These are phyloP conservation scores for Podospora pseudopauciseta DNA, from an alignment of 495 filamentous ascomycete species.

Conservation along the genomic window DNA sequence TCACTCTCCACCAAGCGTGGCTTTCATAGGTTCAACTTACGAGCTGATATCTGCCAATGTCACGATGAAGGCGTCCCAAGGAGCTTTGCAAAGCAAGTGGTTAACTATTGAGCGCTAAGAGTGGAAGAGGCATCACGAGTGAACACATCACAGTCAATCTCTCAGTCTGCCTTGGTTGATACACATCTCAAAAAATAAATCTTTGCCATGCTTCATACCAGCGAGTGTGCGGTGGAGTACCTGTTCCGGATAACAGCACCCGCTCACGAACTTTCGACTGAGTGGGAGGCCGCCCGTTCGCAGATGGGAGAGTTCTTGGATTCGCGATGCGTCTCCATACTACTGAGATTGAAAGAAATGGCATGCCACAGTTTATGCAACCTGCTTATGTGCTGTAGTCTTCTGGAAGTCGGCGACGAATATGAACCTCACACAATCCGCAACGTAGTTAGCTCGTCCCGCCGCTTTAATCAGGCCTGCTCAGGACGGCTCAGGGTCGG, in stretches of 20 bases:
- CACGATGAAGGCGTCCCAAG: not conserved
- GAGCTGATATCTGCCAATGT: not conserved
- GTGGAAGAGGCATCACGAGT: not conserved
- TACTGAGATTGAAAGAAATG: too few relatives aligned
- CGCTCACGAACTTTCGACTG: not conserved
- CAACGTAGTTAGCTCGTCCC: not conserved
- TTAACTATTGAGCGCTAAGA: not conserved
- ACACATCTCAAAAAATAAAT: not conserved
- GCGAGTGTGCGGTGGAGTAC: not conserved
- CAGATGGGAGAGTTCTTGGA: too few relatives aligned
- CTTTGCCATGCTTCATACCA: not conserved
- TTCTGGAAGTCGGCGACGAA: slow-evolving; percentile 4
- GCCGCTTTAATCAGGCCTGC: slow-evolving; percentile 6
- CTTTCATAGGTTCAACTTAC: not conserved
- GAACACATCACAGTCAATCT: not conserved
- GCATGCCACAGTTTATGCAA: too few relatives aligned
- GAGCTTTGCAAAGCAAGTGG: not conserved
- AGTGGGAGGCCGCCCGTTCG: not conserved
- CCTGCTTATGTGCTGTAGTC: too few relatives aligned
- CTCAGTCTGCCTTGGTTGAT: not conserved
- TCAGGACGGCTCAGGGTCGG: not conserved
- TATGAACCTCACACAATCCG: not conserved
- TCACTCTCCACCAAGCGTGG: not conserved
- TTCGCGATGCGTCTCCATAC: too few relatives aligned
- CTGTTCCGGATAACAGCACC: not conserved